Evolutionary conservation across 2,329 filamentous ascomycete genomes (phyloP), one percentile per base, ranked within the genome.

Genomic region (Hypoxylon sp.): DNA sequence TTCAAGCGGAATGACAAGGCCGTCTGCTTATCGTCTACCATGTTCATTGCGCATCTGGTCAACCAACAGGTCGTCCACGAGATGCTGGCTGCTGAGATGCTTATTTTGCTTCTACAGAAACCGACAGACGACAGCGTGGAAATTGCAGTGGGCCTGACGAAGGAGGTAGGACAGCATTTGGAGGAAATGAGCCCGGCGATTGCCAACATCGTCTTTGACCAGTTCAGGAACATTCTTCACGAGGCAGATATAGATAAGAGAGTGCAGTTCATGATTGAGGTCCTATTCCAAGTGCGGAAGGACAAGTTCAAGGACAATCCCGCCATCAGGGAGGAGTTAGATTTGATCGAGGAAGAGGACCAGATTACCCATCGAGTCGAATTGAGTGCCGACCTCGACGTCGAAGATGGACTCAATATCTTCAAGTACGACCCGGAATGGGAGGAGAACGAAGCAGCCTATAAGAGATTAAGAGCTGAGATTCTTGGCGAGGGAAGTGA

Each of bases 241-340:
- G 96, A 99, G 80, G 94, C 94, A 48, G 94, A 96, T 76, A 97
- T 99, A 78, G 95, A 98, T 78, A 98, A 97, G 85, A 88, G 96
- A 71, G 94, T 95, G n/a, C 96, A 99, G 81, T 99, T 98, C 81
- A 97, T 97, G 93, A 95, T 99, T 63, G 96, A 99, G 79, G 96
- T 98, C 5, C 82, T 99, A 46, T 99, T 99, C 79, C 94, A 99
- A 82, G 91, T 98, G 61, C 89, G 96, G 70, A 97, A 98, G 81
- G 95, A 98, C 81, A 92, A 92, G 75, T 99, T 97, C 85, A 97
- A 97, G 83, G 94, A 98, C 75, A 94, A 98, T 75, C 93, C 91
- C 17, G 91, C 94, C 0, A 84, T 98, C 74, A 94, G 90, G 79
- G 94, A 98, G 77, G 96, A 99, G 78, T 83, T 99, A 63, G 96